Percentiles rank a stretch among this genome's conserved stretches.
phyloP scores from a whole-genome alignment of 2,329 filamentous ascomycete species.

The Fusarium sp. region DNA sequence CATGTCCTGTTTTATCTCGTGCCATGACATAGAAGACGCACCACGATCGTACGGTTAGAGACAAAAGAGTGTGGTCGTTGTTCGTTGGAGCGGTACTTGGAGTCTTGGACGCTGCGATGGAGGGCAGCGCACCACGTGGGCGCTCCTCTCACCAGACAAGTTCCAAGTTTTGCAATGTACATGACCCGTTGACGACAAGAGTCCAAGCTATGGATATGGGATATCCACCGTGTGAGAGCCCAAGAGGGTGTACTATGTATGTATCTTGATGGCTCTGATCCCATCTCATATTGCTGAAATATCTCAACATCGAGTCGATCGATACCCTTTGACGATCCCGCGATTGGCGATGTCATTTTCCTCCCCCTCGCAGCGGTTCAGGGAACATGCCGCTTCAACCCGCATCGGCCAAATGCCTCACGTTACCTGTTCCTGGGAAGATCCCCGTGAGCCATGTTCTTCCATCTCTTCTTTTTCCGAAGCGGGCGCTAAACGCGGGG shows the following conservation, averaged over 20 bases:
- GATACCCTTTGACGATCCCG: conserved; percentile 35
- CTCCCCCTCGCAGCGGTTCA: conserved; percentile 30
- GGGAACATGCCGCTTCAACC: conserved; percentile 39
- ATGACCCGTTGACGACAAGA: conserved; percentile 20
- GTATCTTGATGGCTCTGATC: conserved; percentile 15
- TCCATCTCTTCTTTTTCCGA: conserved; percentile 19
- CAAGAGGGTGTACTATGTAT: conserved; percentile 1
- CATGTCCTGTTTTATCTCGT: conserved; percentile 1
- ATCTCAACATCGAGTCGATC: conserved; percentile 17
- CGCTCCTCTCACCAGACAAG: conserved; percentile 24
- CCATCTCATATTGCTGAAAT: no score
- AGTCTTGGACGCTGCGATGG: conserved; percentile 31
- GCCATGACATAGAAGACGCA: conserved; percentile 34
- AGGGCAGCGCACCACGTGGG: conserved; percentile 41
- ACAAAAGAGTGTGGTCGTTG: conserved; percentile 22
- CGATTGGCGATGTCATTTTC: conserved; percentile 39
- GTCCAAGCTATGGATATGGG: background rate
- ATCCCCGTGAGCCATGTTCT: conserved; percentile 28
- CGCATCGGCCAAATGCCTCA: conserved; percentile 36
- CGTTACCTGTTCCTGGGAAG: conserved; percentile 25
- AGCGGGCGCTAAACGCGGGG: conserved; percentile 45
- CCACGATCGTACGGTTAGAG: conserved; percentile 43
- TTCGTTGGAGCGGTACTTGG: conserved; percentile 25
- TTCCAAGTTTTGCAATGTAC: conserved; percentile 19
- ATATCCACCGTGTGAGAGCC: conserved; percentile 30